These are phyloP conservation scores for Paxillus rubicundulus DNA, from an alignment of 768 basidiomycete genomes.

Conservation along the genomic window DNA sequence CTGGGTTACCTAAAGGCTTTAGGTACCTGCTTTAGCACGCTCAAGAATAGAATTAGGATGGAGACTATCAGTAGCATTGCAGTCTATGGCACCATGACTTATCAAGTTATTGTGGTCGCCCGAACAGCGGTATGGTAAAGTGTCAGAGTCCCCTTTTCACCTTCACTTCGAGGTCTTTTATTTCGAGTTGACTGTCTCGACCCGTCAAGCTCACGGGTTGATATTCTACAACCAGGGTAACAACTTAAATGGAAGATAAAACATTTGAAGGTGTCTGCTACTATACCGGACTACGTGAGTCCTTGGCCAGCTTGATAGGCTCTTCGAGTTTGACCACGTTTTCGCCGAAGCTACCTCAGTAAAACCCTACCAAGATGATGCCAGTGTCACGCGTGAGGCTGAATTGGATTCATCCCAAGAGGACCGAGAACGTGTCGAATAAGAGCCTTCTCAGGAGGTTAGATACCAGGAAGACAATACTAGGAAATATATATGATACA, in stretches of 20 bases:
- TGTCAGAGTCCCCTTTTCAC: no score
- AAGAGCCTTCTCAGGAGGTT: constrained; percentile 39
- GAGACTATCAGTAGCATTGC: neutral
- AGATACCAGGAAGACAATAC: constrained; percentile 35
- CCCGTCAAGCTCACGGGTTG: no score
- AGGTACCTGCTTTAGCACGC: constrained; percentile 43
- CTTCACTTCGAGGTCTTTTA: no score
- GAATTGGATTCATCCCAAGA: neutral
- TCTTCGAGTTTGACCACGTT: neutral
- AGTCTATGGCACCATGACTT: no score
- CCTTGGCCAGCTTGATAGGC: neutral
- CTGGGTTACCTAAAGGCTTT: constrained; percentile 36
- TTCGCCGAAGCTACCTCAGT: constrained; percentile 1
- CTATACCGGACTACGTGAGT: constrained; percentile 21
- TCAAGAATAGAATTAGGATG: neutral
- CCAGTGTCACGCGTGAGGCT: neutral
- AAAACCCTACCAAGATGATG: neutral
- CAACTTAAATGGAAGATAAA: constrained; percentile 9
- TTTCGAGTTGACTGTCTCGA: no score
- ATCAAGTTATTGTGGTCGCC: no score
- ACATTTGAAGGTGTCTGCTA: constrained; percentile 7
- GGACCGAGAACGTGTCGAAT: constrained; percentile 39
- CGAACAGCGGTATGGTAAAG: no score
- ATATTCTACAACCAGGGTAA: neutral
- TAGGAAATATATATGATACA: no score